Conservation (phyloP, 148 eudicot genomes). For the Camellia granthamiana region DNA sequence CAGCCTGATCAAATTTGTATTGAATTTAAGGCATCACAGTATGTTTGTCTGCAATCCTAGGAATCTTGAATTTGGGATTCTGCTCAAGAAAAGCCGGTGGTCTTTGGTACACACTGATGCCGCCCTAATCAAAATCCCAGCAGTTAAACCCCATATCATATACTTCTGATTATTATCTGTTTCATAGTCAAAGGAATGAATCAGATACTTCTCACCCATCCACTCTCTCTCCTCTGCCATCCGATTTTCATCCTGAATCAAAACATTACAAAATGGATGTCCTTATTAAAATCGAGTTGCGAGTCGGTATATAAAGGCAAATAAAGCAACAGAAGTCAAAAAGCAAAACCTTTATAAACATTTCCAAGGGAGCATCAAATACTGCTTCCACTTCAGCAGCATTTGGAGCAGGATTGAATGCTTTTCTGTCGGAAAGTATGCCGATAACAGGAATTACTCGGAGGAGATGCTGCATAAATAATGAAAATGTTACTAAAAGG, state of each 20-base stretch:
- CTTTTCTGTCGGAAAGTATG: constrained; percentile 49
- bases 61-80: constrained; percentile 60
- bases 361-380: constrained; percentile 88
- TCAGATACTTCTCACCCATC: constrained; percentile 73
- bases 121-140: constrained; percentile 81
- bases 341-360: constrained; percentile 58
- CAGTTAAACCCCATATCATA: constrained; percentile 88
- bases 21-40: constrained; percentile 43
- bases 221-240: constrained; percentile 77
- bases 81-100: constrained; percentile 70
- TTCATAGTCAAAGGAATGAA: constrained; percentile 77
- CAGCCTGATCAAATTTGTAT: not conserved
- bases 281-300: not conserved
- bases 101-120: constrained; percentile 83
- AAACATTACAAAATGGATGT: constrained; percentile 10
- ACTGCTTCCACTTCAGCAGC: constrained; percentile 72
- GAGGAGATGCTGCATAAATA: constrained; percentile 43
- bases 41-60: constrained; percentile 35
- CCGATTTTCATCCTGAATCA: constrained; percentile 65
- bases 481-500: not conserved
- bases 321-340: not conserved
- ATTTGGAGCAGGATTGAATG: constrained; percentile 60
- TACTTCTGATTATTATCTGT: constrained; percentile 40
- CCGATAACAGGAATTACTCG: constrained; percentile 63
- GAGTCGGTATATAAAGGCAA: not conserved